These are phyloP conservation scores for Colletotrichum agaves DNA, from an alignment of 2,329 filamentous ascomycete genomes.

Conservation along the genomic window DNA sequence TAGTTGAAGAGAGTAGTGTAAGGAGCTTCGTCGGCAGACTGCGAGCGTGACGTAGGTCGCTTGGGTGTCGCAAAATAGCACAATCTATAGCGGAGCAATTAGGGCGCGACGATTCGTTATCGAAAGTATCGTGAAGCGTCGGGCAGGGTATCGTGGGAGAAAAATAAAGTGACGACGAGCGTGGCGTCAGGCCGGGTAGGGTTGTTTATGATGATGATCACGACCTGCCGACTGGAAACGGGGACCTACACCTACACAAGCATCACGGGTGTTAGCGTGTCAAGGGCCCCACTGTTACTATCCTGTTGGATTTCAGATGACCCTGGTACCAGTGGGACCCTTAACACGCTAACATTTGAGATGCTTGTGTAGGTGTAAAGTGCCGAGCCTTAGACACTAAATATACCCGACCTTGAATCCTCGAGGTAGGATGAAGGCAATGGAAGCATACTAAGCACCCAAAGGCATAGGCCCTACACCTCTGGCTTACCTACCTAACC, in stretches of 20 bases:
- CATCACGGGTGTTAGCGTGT: too few relatives aligned
- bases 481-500: background rate
- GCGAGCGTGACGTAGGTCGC: background rate
- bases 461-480: too few relatives aligned
- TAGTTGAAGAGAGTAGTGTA: background rate
- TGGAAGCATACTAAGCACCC: too few relatives aligned
- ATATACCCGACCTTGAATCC: too few relatives aligned
- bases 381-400: too few relatives aligned
- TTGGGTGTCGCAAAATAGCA: background rate
- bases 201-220: slow-evolving; percentile 21
- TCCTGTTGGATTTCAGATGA: too few relatives aligned
- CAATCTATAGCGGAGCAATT: background rate
- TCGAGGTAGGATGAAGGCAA: too few relatives aligned
- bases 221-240: background rate
- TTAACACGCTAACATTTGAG: too few relatives aligned
- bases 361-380: too few relatives aligned
- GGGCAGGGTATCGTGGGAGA: background rate
- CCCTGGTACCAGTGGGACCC: too few relatives aligned
- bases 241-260: too few relatives aligned
- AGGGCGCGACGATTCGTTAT: background rate
- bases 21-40: background rate
- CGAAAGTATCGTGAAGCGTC: background rate
- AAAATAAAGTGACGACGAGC: background rate
- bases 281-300: too few relatives aligned
- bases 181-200: slow-evolving; percentile 3